Base-by-base conservation (phyloP, 2,329 filamentous ascomycete species). In the Claviceps sp. region DNA sequence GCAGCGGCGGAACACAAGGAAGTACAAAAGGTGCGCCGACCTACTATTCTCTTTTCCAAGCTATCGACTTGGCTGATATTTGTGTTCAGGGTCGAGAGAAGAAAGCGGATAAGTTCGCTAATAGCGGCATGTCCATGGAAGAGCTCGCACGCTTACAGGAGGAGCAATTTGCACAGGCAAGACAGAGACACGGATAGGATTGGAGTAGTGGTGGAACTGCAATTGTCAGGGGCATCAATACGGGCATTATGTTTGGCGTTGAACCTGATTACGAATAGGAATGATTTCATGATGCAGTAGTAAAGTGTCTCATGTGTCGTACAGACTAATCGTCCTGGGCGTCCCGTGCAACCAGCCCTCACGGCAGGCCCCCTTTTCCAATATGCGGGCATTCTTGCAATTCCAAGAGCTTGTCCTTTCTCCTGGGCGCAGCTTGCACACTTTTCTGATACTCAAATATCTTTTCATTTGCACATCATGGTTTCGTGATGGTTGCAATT, bases 21-120 rank as follows among this genome's bases (percentile, higher is more conserved):
- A 65, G 83, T 86, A 50, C 81, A 96, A 67, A 95, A 93, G 80
- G 91, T 93, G 67, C 57, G 75, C 37, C 26, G 14, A 4, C 18
- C 5, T 5, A 47, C 3, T 38, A 79, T 86, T 56, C 16, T 22
- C 5, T 22, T 9, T 4, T 18, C 85, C 9, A 34, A 11, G 30
- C 9, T 11, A 11, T 34, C 9, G 30, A 11, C 22, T 24, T 7
- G 11, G 34, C 40, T 53, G 40, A 50, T 37, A 5, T 24, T 37
- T 9, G 37, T 11, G 41, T 14, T 20, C 63, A 95, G 88, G 88
- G 86, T 34, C 86, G 91, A 47, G 93, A 98, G 71, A 95, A 95
- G 76, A 95, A 96, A 70, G 86, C 90, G 58, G 95, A 90, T 69
- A 97, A 97, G 72, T 89, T 97, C 63, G 91, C 95, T 62, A 86